Base-by-base conservation (phyloP, 2,329 filamentous ascomycete species). In the Paraphaeosphaeria minitans region DNA sequence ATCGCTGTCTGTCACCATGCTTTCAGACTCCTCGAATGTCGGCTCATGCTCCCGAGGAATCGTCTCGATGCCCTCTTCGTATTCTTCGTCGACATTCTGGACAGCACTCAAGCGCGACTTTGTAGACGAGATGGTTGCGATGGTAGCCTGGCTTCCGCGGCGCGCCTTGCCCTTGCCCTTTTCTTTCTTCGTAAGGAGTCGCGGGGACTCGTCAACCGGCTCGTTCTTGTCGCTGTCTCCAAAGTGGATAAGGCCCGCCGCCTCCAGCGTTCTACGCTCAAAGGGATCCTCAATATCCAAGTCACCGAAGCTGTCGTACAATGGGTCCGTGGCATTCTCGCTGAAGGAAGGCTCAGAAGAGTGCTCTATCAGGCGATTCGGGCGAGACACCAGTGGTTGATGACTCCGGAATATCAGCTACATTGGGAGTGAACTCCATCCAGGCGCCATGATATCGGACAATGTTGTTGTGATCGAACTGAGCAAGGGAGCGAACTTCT, bases 371-470 rank as follows among this genome's bases (percentile, higher is more conserved):
- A 75, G 57, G 21, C 67, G 66, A 21, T 67, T 62, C 12, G 59
- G 53, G 31, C 63, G 65, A n/a, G 70, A 13, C 2, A 7, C 61
- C 51, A 5, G 56, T 33, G 8, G 54, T 50, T 3, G 66, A 55
- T 13, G 46, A 37, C 6, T 53, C 41, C 9, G 62, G 16, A 3
- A 45, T 22, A 9, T 69, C 66, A 10, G 46, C 64, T 12, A 66
- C 49, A 29, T 60, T 51, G 3, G 68, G 62, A 0, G 67, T 65
- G 50, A 72, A 80, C 37, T 90, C 88, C 14, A 89, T 79, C 88
- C 88, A 90, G 14, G 84, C 84, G 53, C 83, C 82, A 67, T 85
- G 86, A 66, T 90, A 90, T 24, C 87, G 81, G 37, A 90, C 87
- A 56, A 90, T 83, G 67, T 90, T 89, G 5, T 80, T 81, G 71